A percentile compares a stretch with the other conserved stretches of the same genome.
These are phyloP conservation scores for Durio zibethinus DNA, from an alignment of 345 rosid species.

Conservation along the genomic window DNA sequence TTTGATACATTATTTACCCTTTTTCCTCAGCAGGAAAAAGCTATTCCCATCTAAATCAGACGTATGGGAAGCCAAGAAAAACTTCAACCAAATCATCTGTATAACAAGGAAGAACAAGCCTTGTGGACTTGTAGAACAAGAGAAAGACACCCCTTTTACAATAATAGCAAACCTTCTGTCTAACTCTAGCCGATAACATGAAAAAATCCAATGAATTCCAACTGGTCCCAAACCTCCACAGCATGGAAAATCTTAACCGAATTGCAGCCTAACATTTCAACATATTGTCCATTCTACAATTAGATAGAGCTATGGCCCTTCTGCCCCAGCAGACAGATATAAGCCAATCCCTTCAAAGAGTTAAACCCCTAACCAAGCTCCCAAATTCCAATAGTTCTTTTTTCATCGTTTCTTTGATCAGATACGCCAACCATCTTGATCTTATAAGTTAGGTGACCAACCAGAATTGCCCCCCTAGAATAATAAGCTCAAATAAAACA, in stretches of 20 bases:
- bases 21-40: too few species aligned
- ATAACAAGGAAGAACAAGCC: background rate
- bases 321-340: background rate
- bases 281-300: background rate
- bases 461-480: background rate
- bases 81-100: background rate
- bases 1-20: too few species aligned
- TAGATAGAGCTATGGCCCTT: background rate
- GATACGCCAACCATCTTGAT: background rate
- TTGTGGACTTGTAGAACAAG: background rate
- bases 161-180: background rate
- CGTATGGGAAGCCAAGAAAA: background rate
- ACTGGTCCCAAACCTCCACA: background rate
- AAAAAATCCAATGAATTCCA: background rate
- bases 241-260: background rate
- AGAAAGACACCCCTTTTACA: background rate
- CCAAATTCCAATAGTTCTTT: background rate
- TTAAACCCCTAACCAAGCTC: background rate
- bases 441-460: background rate
- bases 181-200: background rate
- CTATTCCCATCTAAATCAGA: too few species aligned
- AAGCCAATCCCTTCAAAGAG: background rate
- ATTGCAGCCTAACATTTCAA: background rate
- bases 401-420: background rate
- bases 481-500: background rate